Evolutionary conservation across 2,329 filamentous ascomycete species (phyloP), one percentile per base, ranked within the genome.

Genomic region (Phialemoniopsis sp.): DNA sequence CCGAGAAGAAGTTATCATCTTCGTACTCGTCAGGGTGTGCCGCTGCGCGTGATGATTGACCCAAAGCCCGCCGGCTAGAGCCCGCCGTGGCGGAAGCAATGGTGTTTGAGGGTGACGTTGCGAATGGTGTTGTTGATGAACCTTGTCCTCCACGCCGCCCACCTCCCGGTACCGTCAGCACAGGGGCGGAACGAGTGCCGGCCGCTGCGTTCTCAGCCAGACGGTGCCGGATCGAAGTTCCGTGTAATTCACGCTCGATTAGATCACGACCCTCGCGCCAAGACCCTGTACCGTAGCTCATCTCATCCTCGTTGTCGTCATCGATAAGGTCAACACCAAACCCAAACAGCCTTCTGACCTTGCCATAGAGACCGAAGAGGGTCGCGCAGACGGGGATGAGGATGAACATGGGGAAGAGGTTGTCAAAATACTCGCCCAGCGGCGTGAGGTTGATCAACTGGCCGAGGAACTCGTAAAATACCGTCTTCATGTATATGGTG

Each of bases 231-330:
- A 75, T 70, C 4, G 76, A 75, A 29, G 73, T 76, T 13, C 85
- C 84, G 43, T 82, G 80, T 8, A 90, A 63, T 57, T 97, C 93
- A 19, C 88, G 80, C 46, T 95, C 88, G 46, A 98, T 95, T 19
- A 98, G 75, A 36, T 90, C 85, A 37, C 89, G 78, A 4, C 93
- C 93, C 64, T 97, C 93, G 34, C 90, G 80, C 93, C 91, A 97
- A 2, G 84, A 85, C 2, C 87, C 88, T 1, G 83, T 82, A 13
- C 89, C 89, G 47, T 85, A 89, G 4, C 77, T 78, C 3, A 70
- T 80, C 15, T 80, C 77, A 12, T 84, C 80, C 17, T 37, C 46
- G 12, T 80, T 73, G 13, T 85, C 84, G 30, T 90, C 86, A 29
- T 89, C 86, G 32, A 90, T 80, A 2, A 90, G 68, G 30, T 88